phyloP scores from a whole-genome alignment of 768 basidiomycete genomes.

The Rubroboletus satanas region DNA sequence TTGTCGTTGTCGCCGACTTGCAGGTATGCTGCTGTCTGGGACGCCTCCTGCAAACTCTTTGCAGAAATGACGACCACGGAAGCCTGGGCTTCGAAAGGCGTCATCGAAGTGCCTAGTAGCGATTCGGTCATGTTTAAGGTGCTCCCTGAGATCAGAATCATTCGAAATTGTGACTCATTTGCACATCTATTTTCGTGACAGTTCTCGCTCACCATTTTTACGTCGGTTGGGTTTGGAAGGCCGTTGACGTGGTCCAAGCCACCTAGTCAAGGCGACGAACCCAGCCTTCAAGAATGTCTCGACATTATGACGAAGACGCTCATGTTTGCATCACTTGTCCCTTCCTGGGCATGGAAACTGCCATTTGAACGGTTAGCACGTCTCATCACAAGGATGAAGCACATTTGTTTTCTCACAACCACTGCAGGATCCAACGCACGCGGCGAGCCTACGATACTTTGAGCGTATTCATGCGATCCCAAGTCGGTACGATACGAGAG shows the following conservation, averaged over 20 bases:
- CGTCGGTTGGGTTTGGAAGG: constrained; percentile 17
- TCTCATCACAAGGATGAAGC: too few relatives aligned
- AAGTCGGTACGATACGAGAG: constrained; percentile 3
- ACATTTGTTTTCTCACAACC: not conserved
- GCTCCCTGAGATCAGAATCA: too few relatives aligned
- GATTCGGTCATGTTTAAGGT: constrained; percentile 13
- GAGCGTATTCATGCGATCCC: constrained; percentile 14
- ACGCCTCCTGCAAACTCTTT: constrained; percentile 7
- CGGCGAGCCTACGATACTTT: constrained; percentile 16
- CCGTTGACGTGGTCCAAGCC: constrained; percentile 12
- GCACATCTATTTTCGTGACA: not conserved
- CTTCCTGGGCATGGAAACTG: constrained; percentile 19
- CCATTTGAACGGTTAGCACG: constrained; percentile 11
- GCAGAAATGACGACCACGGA: constrained; percentile 9
- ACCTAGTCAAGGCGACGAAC: constrained; percentile 4
- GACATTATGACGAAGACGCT: constrained; percentile 2
- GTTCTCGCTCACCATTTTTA: constrained; percentile 16
- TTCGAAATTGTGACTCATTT: not conserved
- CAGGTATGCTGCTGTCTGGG: constrained; percentile 16
- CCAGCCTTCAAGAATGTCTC: constrained; percentile 7
- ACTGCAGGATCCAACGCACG: constrained; percentile 11
- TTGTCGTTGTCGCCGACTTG: too few relatives aligned
- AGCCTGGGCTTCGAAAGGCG: constrained; percentile 6
- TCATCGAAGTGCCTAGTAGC: constrained; percentile 8
- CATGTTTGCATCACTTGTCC: constrained; percentile 1